phyloP scores from a whole-genome alignment of 352 stramenopile species.

The Halophytophthora batemanensis region DNA sequence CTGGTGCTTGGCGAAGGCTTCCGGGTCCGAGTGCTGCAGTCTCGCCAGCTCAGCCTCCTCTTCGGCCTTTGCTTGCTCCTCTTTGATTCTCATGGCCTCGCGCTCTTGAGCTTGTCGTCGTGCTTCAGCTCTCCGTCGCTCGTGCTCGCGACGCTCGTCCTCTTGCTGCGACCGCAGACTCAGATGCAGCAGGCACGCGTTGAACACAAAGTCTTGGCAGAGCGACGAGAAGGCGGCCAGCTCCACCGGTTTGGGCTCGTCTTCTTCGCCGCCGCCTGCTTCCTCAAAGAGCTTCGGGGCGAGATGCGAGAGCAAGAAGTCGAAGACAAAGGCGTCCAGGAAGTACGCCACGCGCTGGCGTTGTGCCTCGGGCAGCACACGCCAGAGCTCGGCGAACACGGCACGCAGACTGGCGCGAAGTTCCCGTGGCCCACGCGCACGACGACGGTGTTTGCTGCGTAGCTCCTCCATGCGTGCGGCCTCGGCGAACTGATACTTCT shows the following conservation, averaged over 20 bases:
- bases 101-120: constrained; percentile 17
- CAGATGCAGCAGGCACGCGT: constrained; percentile 48
- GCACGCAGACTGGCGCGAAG: constrained; percentile 32
- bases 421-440: constrained; percentile 39
- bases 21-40: constrained; percentile 32
- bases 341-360: constrained; percentile 52
- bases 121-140: constrained; percentile 10
- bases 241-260: constrained; percentile 39
- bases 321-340: constrained; percentile 58
- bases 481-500: constrained; percentile 76
- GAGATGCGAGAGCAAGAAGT: constrained; percentile 51
- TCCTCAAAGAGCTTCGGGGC: constrained; percentile 27
- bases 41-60: constrained; percentile 32
- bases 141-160: constrained; percentile 24
- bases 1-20: constrained; percentile 40
- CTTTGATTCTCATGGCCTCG: constrained; percentile 16
- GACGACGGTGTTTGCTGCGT: constrained; percentile 42
- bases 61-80: constrained; percentile 15
- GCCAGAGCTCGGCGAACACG: constrained; percentile 61
- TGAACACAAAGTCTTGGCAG: constrained; percentile 60
- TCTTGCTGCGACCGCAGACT: constrained; percentile 42
- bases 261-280: constrained; percentile 11
- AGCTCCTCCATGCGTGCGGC: constrained; percentile 71
- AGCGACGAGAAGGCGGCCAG: constrained; percentile 53
- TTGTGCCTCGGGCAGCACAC: constrained; percentile 42